Percentiles rank a stretch among this genome's conserved stretches.
Evolutionary conservation across 2,329 filamentous ascomycete species (phyloP).

Genomic region (Calycina marina): DNA sequence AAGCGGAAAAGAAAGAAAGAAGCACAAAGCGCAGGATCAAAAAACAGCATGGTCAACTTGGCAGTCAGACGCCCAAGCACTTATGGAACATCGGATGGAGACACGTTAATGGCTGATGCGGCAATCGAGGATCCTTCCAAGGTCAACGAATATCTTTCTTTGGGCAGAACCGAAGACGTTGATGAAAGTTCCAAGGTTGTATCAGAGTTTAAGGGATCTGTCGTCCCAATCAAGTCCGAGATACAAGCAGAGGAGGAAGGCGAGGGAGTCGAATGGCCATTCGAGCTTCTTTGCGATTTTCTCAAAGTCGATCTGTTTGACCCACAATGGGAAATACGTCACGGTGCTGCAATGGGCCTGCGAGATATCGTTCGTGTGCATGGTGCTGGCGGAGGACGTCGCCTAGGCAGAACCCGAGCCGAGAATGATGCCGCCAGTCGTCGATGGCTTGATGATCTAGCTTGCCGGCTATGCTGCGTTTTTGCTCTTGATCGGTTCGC

Average conservation of each 20-base stretch:
- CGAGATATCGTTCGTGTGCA: slow-evolving; percentile 88
- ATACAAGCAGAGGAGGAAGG: slow-evolving; percentile 65
- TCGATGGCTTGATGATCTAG: slow-evolving; percentile 82
- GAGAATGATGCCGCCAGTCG: slow-evolving; percentile 74
- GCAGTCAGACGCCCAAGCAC: slow-evolving; percentile 38
- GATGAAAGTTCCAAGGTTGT: slow-evolving; percentile 90
- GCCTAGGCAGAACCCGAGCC: slow-evolving; percentile 49
- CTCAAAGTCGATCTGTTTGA: slow-evolving; percentile 91
- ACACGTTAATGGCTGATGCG: slow-evolving; percentile 35
- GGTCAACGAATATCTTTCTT: slow-evolving; percentile 73
- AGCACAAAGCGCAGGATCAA: slow-evolving; percentile 77
- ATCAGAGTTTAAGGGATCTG: slow-evolving; percentile 83
- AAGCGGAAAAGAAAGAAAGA: slow-evolving; percentile 90
- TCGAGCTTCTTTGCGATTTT: slow-evolving; percentile 85
- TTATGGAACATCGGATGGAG: slow-evolving; percentile 9
- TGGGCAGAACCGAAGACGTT: slow-evolving; percentile 61
- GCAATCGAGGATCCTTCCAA: slow-evolving; percentile 52
- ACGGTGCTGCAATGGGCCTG: slow-evolving; percentile 89
- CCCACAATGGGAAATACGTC: slow-evolving; percentile 83
- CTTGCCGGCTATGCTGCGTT: slow-evolving; percentile 88
- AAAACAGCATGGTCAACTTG: slow-evolving; percentile 79
- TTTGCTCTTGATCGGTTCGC: slow-evolving; percentile 96
- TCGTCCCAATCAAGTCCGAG: slow-evolving; percentile 70
- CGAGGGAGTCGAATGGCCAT: slow-evolving; percentile 81
- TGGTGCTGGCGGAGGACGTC: slow-evolving; percentile 71